Conservation (phyloP, 148 eudicot species). For the Oxyria digyna region DNA sequence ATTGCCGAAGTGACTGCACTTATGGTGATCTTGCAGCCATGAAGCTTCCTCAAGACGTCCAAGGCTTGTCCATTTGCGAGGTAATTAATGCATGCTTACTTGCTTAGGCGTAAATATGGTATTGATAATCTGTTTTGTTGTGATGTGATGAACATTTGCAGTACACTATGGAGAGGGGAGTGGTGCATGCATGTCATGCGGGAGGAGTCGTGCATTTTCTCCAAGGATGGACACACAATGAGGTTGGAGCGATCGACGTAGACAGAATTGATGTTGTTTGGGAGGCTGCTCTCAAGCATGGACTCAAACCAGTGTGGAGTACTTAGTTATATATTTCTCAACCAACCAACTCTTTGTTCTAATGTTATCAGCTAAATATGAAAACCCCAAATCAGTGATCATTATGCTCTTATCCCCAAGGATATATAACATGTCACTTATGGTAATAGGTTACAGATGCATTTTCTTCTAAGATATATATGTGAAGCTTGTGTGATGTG, state of each 20-base stretch:
- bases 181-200: conserved; percentile 82
- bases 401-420: no score
- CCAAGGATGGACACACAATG: conserved; percentile 73
- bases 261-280: conserved; percentile 66
- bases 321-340: no score
- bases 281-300: conserved; percentile 70
- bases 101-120: no score
- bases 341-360: no score
- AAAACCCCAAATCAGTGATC: no score
- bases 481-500: no score
- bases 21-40: conserved; percentile 76
- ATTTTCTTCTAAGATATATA: no score
- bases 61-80: conserved; percentile 59
- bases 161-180: conserved; percentile 82
- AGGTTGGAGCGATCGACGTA: conserved; percentile 70
- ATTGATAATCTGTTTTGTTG: no score
- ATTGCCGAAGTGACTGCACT: conserved; percentile 53
- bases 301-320: conserved; percentile 29
- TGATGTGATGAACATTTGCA: conserved; percentile 10
- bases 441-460: no score
- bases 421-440: no score
- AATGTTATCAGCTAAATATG: no score
- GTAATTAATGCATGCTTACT: conserved; percentile 23
- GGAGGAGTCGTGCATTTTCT: conserved; percentile 64
- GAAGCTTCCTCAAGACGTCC: conserved; percentile 53